Base-by-base conservation (phyloP, 2,329 filamentous ascomycete genomes). In the Saccharata proteae region DNA sequence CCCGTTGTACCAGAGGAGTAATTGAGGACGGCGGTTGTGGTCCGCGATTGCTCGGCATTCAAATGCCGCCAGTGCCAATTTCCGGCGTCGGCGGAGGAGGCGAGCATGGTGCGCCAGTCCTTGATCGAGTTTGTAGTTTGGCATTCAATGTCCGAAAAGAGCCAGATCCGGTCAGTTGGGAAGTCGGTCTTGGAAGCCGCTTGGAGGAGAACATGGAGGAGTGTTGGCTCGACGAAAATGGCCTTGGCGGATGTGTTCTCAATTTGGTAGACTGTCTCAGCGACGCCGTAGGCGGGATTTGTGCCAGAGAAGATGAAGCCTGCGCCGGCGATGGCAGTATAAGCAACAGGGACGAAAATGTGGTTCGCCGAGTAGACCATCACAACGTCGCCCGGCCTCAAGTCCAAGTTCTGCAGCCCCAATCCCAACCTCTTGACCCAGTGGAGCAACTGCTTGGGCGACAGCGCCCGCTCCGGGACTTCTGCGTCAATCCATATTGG, bases 301-400 rank as follows among this genome's bases (percentile, higher is more conserved):
- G 63, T 65, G 10, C 67, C 68, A 31, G 61, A 71, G 47, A 73
- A 74, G 14, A 66, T 58, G 36, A 57, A 62, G 3, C 67, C 66
- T 14, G 59, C 58, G 0, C 67, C 69, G 1, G 69, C 61, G 22
- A 68, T 61, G 3, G 65, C 68, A 4, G 71, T 51, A 41, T 69
- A 72, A 10, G 64, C 62, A 4, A 64, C 62, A 0, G 68, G 68
- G 2, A 72, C 59, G 39, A 66, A 69, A 22, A 73, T 62, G 38
- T 70, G 64, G 42, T 72, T 73, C 2, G 63, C 59, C 1, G 64
- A 64, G 41, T 64, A 67, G 25, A 70, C 58, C 57, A 72, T 58
- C 18, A 69, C 63, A 2, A 68, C 64, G 30, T 72, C 67, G 9
- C 63, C 63, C 29, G 48, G 53, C 34, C 57, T 43, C 5, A 71